These are phyloP conservation scores for Arabidopsis hybrid DNA, from an alignment of 441 rosid genomes.

Conservation along the genomic window DNA sequence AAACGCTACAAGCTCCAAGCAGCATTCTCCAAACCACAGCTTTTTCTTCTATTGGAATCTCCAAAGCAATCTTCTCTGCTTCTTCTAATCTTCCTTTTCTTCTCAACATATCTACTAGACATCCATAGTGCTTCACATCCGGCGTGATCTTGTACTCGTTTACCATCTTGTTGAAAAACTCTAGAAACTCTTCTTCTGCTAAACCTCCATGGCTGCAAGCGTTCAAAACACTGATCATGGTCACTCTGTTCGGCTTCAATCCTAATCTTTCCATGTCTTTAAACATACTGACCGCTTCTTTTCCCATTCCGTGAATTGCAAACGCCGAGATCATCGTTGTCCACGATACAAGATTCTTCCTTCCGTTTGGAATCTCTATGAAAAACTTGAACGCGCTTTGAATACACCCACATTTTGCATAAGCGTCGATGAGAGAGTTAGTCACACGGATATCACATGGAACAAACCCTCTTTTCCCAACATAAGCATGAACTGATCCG, in stretches of 20 bases:
- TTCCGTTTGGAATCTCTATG: slow-evolving; percentile 50
- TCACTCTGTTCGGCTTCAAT: slow-evolving; percentile 69
- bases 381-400: slow-evolving; percentile 62
- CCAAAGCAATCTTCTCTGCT: slow-evolving; percentile 74
- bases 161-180: slow-evolving; percentile 70
- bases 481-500: slow-evolving; percentile 67
- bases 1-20: slow-evolving; percentile 84
- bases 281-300: slow-evolving; percentile 66
- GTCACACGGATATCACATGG: slow-evolving; percentile 65
- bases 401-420: slow-evolving; percentile 82
- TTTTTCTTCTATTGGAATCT: slow-evolving; percentile 58
- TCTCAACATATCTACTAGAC: slow-evolving; percentile 83
- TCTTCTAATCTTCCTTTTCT: slow-evolving; percentile 84
- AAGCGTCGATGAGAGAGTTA: slow-evolving; percentile 71
- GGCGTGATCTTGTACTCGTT: slow-evolving; percentile 56
- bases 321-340: slow-evolving; percentile 77
- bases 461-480: slow-evolving; percentile 63
- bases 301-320: slow-evolving; percentile 86
- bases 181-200: slow-evolving; percentile 80
- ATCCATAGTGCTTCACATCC: slow-evolving; percentile 76
- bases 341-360: slow-evolving; percentile 83
- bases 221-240: slow-evolving; percentile 76
- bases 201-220: slow-evolving; percentile 93
- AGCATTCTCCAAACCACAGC: slow-evolving; percentile 80
- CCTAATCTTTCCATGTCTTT: slow-evolving; percentile 65